Percentiles rank a stretch among this genome's conserved stretches.
phyloP scores from a whole-genome alignment of 1,284 basidiomycete species.

The Bondarzewia mesenterica region DNA sequence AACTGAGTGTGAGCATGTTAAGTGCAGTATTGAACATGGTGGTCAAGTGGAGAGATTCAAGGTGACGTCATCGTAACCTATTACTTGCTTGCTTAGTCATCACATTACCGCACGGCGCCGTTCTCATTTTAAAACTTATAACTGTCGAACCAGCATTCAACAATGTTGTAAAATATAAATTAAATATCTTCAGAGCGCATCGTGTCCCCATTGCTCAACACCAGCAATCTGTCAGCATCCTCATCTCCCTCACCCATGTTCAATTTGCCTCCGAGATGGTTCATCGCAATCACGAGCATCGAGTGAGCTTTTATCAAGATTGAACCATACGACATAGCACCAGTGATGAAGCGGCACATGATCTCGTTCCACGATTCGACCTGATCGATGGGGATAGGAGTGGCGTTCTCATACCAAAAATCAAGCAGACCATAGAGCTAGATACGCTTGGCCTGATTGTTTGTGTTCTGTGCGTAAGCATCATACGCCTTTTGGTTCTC shows the following conservation, averaged over 20 bases:
- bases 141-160: too few relatives aligned
- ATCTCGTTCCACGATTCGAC: conserved; percentile 99
- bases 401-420: conserved; percentile 74
- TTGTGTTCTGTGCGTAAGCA: conserved; percentile 81
- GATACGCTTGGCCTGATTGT: conserved; percentile 73
- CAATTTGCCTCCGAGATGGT: conserved; percentile 91
- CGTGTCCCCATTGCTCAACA: conserved; percentile 75
- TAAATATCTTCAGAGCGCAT: conserved; percentile 93
- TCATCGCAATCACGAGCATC: conserved; percentile 92
- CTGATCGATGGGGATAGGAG: conserved; percentile 87
- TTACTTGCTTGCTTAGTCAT: too few relatives aligned
- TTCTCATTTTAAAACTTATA: too few relatives aligned
- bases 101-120: too few relatives aligned
- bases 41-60: too few relatives aligned
- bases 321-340: conserved; percentile 95
- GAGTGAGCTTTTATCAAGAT: conserved; percentile 98
- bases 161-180: too few relatives aligned
- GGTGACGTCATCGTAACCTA: too few relatives aligned
- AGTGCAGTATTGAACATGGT: too few relatives aligned
- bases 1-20: too few relatives aligned
- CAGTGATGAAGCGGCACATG: conserved; percentile 87
- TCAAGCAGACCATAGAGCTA: conserved; percentile 90
- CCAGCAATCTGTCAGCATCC: conserved; percentile 83
- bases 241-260: conserved; percentile 98
- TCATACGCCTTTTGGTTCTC: conserved; percentile 89